These are phyloP conservation scores for Fusarium concolor DNA, from an alignment of 2,329 filamentous ascomycete species.

Conservation along the genomic window DNA sequence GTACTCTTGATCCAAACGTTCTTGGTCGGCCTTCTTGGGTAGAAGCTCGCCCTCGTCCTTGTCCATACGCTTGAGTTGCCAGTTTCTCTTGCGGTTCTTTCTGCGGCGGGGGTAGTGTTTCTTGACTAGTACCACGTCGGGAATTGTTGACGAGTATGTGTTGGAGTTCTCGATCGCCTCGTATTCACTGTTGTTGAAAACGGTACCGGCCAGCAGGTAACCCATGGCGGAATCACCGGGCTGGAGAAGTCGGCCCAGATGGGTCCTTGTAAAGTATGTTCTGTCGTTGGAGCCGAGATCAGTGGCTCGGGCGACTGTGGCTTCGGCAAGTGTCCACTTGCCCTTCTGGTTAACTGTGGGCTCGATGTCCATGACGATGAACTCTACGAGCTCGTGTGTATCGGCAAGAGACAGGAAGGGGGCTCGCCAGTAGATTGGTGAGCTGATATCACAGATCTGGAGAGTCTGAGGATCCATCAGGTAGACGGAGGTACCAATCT, in stretches of 20 bases:
- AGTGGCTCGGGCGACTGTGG: slow-evolving; percentile 85
- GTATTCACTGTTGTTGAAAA: slow-evolving; percentile 90
- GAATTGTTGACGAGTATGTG: slow-evolving; percentile 81
- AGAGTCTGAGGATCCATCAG: slow-evolving; percentile 91
- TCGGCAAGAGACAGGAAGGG: slow-evolving; percentile 89
- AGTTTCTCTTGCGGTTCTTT: slow-evolving; percentile 84
- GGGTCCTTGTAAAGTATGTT: slow-evolving; percentile 90
- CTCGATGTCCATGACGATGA: slow-evolving; percentile 95
- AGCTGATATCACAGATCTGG: slow-evolving; percentile 86
- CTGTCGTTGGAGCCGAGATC: slow-evolving; percentile 89
- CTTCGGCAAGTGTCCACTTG: slow-evolving; percentile 86
- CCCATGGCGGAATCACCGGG: slow-evolving; percentile 93
- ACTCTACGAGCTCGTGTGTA: slow-evolving; percentile 86
- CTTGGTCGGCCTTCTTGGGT: slow-evolving; percentile 88
- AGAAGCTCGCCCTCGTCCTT: slow-evolving; percentile 89
- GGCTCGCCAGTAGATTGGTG: slow-evolving; percentile 87
- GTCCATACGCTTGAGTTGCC: slow-evolving; percentile 94
- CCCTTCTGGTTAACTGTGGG: slow-evolving; percentile 79
- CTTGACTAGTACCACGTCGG: slow-evolving; percentile 96
- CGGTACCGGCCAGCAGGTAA: slow-evolving; percentile 89
- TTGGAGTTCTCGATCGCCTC: slow-evolving; percentile 84
- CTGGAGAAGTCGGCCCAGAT: slow-evolving; percentile 86
- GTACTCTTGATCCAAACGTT: slow-evolving; percentile 90
- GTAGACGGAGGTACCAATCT: slow-evolving; percentile 89
- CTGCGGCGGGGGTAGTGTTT: slow-evolving; percentile 91